phyloP scores from a whole-genome alignment of 768 basidiomycete species.

The Mycena latifolia region DNA sequence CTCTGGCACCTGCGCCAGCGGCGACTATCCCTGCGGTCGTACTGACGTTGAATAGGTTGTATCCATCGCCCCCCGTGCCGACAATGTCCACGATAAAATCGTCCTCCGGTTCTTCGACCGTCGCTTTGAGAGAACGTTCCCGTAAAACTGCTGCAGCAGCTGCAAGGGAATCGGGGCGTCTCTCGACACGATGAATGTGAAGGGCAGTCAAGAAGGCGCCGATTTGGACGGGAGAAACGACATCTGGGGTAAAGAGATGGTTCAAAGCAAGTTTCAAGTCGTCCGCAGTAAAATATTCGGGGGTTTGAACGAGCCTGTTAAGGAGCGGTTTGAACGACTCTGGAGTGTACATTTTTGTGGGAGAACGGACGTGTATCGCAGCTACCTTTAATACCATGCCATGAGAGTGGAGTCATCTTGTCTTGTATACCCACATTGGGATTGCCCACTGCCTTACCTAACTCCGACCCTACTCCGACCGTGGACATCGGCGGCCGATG shows the following conservation, averaged over 20 bases:
- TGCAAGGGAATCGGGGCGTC: constrained; percentile 80
- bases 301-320: constrained; percentile 82
- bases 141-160: constrained; percentile 84
- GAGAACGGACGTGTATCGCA: not conserved
- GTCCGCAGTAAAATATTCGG: constrained; percentile 82
- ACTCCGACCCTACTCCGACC: no score
- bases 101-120: constrained; percentile 65
- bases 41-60: constrained; percentile 97
- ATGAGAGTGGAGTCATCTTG: no score
- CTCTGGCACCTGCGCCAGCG: constrained; percentile 92
- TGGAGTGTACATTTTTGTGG: constrained; percentile 26
- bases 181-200: constrained; percentile 83
- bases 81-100: constrained; percentile 92
- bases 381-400: constrained; percentile 3
- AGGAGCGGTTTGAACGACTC: constrained; percentile 82
- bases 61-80: constrained; percentile 95
- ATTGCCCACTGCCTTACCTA: no score
- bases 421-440: no score
- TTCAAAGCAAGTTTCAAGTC: constrained; percentile 83
- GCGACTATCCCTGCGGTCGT: constrained; percentile 95
- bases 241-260: constrained; percentile 77
- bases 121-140: constrained; percentile 73
- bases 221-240: constrained; percentile 78
- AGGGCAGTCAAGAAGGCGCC: constrained; percentile 92
- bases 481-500: no score